Evolutionary conservation across 2,329 filamentous ascomycete genomes (phyloP).

Genomic region (Pseudocercospora vitis): DNA sequence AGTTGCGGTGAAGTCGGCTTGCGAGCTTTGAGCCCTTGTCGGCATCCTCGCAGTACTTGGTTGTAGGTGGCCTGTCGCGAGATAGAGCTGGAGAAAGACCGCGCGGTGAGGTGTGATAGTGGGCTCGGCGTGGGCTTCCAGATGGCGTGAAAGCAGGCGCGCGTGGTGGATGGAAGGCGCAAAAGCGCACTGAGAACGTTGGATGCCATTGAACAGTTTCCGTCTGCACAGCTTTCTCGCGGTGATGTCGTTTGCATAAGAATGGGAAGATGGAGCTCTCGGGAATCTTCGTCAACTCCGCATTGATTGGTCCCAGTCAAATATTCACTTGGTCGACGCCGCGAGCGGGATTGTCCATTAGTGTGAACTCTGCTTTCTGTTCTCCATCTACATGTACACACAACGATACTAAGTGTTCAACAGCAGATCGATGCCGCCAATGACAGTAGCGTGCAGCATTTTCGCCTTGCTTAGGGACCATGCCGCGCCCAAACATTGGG

Average conservation of each 20-base stretch:
- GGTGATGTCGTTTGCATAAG: neutral
- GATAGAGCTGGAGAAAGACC: slow-evolving; percentile 42
- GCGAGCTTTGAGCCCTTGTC: slow-evolving; percentile 74
- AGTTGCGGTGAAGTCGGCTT: slow-evolving; percentile 88
- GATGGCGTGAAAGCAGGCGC: slow-evolving; percentile 29
- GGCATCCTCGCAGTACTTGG: slow-evolving; percentile 65
- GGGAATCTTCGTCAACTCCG: too few relatives aligned
- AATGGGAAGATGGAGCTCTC: neutral
- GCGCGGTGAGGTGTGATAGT: slow-evolving; percentile 28
- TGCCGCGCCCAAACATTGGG: too few relatives aligned
- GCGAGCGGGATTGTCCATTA: too few relatives aligned
- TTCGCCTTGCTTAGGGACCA: too few relatives aligned
- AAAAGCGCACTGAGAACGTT: slow-evolving; percentile 43
- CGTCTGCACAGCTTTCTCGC: too few relatives aligned
- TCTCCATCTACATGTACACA: too few relatives aligned
- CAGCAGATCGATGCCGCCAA: too few relatives aligned
- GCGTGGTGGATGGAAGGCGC: slow-evolving; percentile 36
- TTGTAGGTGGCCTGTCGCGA: slow-evolving; percentile 49
- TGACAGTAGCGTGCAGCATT: too few relatives aligned
- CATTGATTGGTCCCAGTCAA: too few relatives aligned
- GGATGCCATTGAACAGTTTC: slow-evolving; percentile 38
- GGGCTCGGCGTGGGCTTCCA: slow-evolving; percentile 26
- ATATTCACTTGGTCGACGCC: too few relatives aligned
- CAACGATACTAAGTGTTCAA: too few relatives aligned
- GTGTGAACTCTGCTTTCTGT: too few relatives aligned